phyloP scores from a whole-genome alignment of 2,329 filamentous ascomycete species.

The Macrophomina pseudophaseolina region DNA sequence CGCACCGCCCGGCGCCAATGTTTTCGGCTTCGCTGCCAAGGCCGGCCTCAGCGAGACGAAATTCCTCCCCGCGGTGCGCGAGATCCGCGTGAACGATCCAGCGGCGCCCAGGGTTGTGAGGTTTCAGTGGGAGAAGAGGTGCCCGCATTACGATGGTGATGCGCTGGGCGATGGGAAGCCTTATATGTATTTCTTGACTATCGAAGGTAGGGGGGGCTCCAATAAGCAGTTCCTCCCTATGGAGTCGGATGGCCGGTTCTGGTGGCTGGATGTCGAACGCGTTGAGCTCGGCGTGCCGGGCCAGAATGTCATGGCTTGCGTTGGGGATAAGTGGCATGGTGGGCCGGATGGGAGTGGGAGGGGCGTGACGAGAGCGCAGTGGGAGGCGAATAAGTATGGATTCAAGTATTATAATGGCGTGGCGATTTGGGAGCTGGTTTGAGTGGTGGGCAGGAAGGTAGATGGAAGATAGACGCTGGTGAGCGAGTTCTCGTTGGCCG shows the following conservation, averaged over 20 bases:
- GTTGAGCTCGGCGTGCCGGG: slow-evolving; percentile 54
- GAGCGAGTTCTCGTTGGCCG: background rate
- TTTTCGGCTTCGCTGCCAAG: slow-evolving; percentile 53
- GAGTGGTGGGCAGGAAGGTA: background rate
- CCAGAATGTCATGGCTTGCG: slow-evolving; percentile 14
- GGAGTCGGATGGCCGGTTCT: slow-evolving; percentile 74
- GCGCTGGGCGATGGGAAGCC: slow-evolving; percentile 68
- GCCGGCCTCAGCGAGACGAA: slow-evolving; percentile 61
- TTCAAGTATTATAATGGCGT: slow-evolving; percentile 21
- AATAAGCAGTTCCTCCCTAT: slow-evolving; percentile 72
- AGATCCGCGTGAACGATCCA: slow-evolving; percentile 65
- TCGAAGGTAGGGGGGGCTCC: slow-evolving; percentile 65
- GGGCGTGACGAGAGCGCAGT: slow-evolving; percentile 25
- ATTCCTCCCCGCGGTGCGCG: slow-evolving; percentile 65
- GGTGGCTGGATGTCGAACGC: slow-evolving; percentile 74
- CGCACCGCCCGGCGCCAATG: slow-evolving; percentile 56
- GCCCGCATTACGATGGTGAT: slow-evolving; percentile 81
- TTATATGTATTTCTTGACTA: slow-evolving; percentile 71
- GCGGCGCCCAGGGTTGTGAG: slow-evolving; percentile 57
- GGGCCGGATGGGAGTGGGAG: slow-evolving; percentile 22
- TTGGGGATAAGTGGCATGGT: slow-evolving; percentile 20
- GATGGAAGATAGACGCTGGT: too few species aligned
- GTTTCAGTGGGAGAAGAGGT: slow-evolving; percentile 81
- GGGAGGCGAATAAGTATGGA: slow-evolving; percentile 21
- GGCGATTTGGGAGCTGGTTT: slow-evolving; percentile 14